Percentiles rank a stretch among this genome's conserved stretches.
Conservation (phyloP, 805 yeast species). For the Candida pini region DNA sequence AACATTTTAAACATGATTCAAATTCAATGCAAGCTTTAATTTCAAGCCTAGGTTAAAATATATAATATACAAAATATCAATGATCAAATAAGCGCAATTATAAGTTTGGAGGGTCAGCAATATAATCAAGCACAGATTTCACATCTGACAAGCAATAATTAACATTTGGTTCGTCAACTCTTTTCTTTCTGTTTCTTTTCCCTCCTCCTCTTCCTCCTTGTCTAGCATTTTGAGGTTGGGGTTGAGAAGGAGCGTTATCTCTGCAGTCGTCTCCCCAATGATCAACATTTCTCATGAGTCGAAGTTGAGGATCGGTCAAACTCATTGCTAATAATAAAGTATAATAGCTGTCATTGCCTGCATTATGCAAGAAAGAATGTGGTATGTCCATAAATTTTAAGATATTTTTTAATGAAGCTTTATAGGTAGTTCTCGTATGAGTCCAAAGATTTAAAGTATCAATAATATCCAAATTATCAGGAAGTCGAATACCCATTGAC, state of each 20-base stretch:
- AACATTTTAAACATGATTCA: constrained; percentile 64
- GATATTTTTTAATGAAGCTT: constrained; percentile 40
- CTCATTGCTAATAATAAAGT: constrained; percentile 49
- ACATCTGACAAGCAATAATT: too few relatives aligned
- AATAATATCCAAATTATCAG: constrained; percentile 25
- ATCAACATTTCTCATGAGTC: constrained; percentile 20
- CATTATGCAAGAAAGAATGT: constrained; percentile 59
- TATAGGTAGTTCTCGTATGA: constrained; percentile 34
- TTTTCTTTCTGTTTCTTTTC: neutral
- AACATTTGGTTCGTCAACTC: neutral
- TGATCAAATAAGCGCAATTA: neutral
- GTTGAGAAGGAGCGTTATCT: too few relatives aligned
- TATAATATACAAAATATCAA: neutral
- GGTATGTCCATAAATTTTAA: constrained; percentile 46
- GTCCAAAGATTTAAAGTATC: constrained; percentile 49
- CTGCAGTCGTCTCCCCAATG: constrained; percentile 7
- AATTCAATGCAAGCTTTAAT: constrained; percentile 28
- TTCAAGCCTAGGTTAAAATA: constrained; percentile 25
- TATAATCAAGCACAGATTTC: too few relatives aligned
- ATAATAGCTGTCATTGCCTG: constrained; percentile 65
- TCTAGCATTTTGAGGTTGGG: neutral
- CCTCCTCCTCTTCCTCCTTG: constrained; percentile 1
- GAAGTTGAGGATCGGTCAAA: constrained; percentile 42
- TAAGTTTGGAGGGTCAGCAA: neutral
- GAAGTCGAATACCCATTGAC: constrained; percentile 42